Conservation (phyloP, 2,329 filamentous ascomycete species). For the Trichoderma sp. region DNA sequence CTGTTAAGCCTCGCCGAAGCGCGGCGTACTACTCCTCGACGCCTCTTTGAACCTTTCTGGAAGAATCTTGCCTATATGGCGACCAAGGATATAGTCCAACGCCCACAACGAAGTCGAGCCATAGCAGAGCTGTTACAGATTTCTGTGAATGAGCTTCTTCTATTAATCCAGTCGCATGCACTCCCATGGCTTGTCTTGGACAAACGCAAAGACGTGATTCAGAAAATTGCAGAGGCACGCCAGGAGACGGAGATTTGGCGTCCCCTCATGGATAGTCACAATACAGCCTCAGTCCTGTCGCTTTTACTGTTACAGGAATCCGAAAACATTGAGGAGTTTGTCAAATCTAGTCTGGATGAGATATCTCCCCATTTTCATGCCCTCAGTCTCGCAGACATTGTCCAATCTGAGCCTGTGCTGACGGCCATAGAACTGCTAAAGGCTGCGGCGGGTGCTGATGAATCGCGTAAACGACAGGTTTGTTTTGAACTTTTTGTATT, state of each 20-base stretch:
- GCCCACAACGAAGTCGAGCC: slow-evolving; percentile 79
- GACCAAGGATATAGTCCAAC: slow-evolving; percentile 76
- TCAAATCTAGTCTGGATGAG: slow-evolving; percentile 67
- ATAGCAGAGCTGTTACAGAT: slow-evolving; percentile 81
- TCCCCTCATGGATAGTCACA: slow-evolving; percentile 56
- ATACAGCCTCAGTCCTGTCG: slow-evolving; percentile 60
- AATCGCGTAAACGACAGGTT: slow-evolving; percentile 59
- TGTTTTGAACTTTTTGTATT: slow-evolving; percentile 34
- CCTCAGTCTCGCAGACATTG: slow-evolving; percentile 65
- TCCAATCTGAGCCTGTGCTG: slow-evolving; percentile 73
- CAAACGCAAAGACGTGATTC: slow-evolving; percentile 75
- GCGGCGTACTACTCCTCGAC: slow-evolving; percentile 61
- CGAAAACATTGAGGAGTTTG: slow-evolving; percentile 61
- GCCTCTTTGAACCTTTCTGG: slow-evolving; percentile 87
- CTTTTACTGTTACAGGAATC: slow-evolving; percentile 60
- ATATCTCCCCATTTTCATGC: slow-evolving; percentile 71
- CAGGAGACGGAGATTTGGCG: slow-evolving; percentile 65
- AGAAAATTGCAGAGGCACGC: slow-evolving; percentile 76
- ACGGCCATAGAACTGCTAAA: slow-evolving; percentile 83
- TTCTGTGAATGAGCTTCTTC: slow-evolving; percentile 71
- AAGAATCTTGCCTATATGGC: slow-evolving; percentile 77
- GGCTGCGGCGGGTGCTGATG: slow-evolving; percentile 68
- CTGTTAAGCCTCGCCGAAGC: slow-evolving; percentile 71
- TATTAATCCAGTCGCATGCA: slow-evolving; percentile 76
- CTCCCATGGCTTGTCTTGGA: slow-evolving; percentile 83